A percentile compares a stretch with the other conserved stretches of the same genome.
phyloP scores from a whole-genome alignment of 352 stramenopile species.

The Globisporangium heterothallicum region DNA sequence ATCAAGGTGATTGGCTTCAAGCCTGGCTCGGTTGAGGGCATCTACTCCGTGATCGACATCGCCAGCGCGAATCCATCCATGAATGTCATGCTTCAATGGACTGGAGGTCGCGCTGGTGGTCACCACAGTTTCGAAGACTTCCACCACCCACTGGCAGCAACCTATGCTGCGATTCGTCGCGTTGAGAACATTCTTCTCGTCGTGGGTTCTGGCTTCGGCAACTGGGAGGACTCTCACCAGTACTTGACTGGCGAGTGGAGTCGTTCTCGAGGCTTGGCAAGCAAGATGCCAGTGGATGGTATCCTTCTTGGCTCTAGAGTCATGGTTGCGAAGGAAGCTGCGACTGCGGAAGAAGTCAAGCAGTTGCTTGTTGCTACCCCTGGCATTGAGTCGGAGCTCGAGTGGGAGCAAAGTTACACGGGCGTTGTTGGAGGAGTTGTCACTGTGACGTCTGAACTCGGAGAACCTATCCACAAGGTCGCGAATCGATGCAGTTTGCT shows the following conservation, averaged over 20 bases:
- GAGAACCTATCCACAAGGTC: slow-evolving; percentile 84
- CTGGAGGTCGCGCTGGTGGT: slow-evolving; percentile 73
- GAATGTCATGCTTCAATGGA: slow-evolving; percentile 87
- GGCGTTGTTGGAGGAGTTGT: slow-evolving; percentile 60
- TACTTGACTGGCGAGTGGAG: slow-evolving; percentile 87
- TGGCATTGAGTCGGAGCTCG: slow-evolving; percentile 61
- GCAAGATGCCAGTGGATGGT: slow-evolving; percentile 77
- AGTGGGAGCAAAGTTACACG: slow-evolving; percentile 81
- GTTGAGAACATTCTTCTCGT: slow-evolving; percentile 81
- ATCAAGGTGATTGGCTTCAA: slow-evolving; percentile 86
- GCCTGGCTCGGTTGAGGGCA: slow-evolving; percentile 72
- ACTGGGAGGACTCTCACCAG: slow-evolving; percentile 71
- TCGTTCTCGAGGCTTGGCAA: slow-evolving; percentile 30
- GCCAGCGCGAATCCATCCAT: slow-evolving; percentile 46
- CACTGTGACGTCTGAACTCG: slow-evolving; percentile 80
- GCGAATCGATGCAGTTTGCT: slow-evolving; percentile 67
- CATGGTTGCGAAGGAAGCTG: slow-evolving; percentile 86
- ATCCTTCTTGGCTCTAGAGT: slow-evolving; percentile 80
- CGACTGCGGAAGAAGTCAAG: slow-evolving; percentile 79
- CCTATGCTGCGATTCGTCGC: slow-evolving; percentile 74
- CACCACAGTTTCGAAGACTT: slow-evolving; percentile 90
- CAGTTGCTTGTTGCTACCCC: slow-evolving; percentile 74
- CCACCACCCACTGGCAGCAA: slow-evolving; percentile 63
- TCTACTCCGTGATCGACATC: slow-evolving; percentile 76
- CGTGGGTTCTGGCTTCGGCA: slow-evolving; percentile 83